Percentiles rank a stretch among this genome's conserved stretches.
These are phyloP conservation scores for Xylariaceae sp. DNA, from an alignment of 2,329 filamentous ascomycete species.

Conservation along the genomic window DNA sequence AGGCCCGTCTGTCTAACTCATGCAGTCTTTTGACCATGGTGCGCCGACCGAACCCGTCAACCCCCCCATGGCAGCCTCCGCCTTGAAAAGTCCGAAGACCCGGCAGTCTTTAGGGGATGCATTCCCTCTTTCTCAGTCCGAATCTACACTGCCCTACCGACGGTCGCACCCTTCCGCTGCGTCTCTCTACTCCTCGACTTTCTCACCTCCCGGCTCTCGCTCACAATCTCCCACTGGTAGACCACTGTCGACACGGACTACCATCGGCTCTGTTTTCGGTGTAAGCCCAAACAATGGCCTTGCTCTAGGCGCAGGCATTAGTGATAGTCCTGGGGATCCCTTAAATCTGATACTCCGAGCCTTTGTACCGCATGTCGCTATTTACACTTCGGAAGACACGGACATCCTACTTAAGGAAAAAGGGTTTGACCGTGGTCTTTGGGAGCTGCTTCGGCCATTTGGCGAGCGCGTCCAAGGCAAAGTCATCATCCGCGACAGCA, in stretches of 20 bases:
- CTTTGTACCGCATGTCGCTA: conserved; percentile 86
- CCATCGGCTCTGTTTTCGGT: conserved; percentile 65
- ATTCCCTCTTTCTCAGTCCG: conserved; percentile 55
- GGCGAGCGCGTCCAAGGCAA: conserved; percentile 88
- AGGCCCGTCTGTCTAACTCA: conserved; percentile 26
- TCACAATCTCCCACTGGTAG: conserved; percentile 70
- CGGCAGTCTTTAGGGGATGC: conserved; percentile 61
- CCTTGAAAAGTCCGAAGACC: conserved; percentile 64
- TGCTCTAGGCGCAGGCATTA: conserved; percentile 47
- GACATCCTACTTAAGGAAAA: conserved; percentile 81
- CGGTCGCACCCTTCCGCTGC: conserved; percentile 63
- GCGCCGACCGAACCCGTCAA: conserved; percentile 70
- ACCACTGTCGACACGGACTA: conserved; percentile 60
- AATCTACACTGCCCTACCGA: conserved; percentile 60
- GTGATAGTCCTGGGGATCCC: conserved; percentile 58
- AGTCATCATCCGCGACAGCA: conserved; percentile 87
- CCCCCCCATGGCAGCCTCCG: conserved; percentile 70
- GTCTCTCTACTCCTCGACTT: conserved; percentile 68
- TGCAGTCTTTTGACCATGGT: conserved; percentile 39
- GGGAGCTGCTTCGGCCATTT: conserved; percentile 87
- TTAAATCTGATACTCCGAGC: conserved; percentile 76
- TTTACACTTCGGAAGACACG: conserved; percentile 86
- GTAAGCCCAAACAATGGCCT: conserved; percentile 52
- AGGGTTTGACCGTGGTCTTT: conserved; percentile 80
- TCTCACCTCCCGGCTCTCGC: conserved; percentile 71